These are phyloP conservation scores for Saccharomycopsis vini DNA, from an alignment of 805 yeast species.

Conservation along the genomic window DNA sequence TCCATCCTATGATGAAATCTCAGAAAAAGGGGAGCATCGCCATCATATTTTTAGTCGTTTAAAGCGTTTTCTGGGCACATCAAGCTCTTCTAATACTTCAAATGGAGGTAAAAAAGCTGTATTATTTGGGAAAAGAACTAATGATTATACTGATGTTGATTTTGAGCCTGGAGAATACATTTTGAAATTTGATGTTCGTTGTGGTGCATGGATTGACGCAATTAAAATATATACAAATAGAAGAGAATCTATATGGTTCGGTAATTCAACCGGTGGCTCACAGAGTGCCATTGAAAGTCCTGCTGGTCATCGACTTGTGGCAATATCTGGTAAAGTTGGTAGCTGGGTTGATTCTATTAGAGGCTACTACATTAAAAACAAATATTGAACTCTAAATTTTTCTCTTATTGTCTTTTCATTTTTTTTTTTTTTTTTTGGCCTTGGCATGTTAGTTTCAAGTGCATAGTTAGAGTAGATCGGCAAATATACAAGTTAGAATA, in stretches of 20 bases:
- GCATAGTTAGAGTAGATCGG: too few relatives aligned
- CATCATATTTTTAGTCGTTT: not conserved
- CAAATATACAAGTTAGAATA: too few relatives aligned
- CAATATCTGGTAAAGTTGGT: slow-evolving; percentile 61
- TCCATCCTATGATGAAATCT: too few relatives aligned
- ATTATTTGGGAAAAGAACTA: slow-evolving; percentile 23
- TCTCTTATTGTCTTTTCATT: too few relatives aligned
- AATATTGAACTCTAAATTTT: too few relatives aligned
- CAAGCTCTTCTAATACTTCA: not conserved
- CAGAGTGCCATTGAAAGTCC: slow-evolving; percentile 56
- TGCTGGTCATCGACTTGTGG: slow-evolving; percentile 36
- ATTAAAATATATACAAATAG: slow-evolving; percentile 57
- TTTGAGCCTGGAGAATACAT: slow-evolving; percentile 53
- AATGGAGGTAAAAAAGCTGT: not conserved
- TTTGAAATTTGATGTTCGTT: slow-evolving; percentile 50
- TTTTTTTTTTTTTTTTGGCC: too few relatives aligned
- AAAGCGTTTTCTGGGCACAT: not conserved
- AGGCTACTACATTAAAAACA: slow-evolving; percentile 35
- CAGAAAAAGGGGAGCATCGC: not conserved
- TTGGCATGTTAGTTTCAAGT: too few relatives aligned
- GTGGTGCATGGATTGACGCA: slow-evolving; percentile 89
- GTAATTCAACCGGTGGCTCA: slow-evolving; percentile 64
- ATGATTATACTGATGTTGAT: slow-evolving; percentile 44
- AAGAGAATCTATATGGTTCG: slow-evolving; percentile 47
- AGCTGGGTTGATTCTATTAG: slow-evolving; percentile 55